Conservation (phyloP, 805 yeast species). For the Wickerhamomyces queroliae region DNA sequence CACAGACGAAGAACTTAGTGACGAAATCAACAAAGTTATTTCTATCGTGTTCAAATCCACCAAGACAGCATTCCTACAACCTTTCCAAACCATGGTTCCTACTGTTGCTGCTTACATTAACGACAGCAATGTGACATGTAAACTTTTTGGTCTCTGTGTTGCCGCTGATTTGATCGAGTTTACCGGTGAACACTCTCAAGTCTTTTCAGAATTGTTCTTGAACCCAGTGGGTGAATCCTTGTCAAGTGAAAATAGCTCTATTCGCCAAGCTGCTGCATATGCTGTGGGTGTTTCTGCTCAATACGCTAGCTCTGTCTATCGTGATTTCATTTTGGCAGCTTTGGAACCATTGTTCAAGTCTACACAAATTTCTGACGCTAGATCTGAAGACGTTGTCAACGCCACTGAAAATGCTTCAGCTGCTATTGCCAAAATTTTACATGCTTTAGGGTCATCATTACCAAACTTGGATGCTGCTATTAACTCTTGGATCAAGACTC, state of each 20-base stretch:
- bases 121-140: slow-evolving; percentile 63
- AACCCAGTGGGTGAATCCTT: slow-evolving; percentile 61
- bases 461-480: slow-evolving; percentile 60
- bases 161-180: slow-evolving; percentile 77
- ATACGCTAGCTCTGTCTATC: slow-evolving; percentile 60
- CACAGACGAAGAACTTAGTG: slow-evolving; percentile 85
- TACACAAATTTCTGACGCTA: slow-evolving; percentile 72
- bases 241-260: slow-evolving; percentile 57
- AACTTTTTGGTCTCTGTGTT: slow-evolving; percentile 73
- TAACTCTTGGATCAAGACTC: slow-evolving; percentile 70
- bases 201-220: slow-evolving; percentile 60
- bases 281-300: slow-evolving; percentile 85
- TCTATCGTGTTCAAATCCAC: slow-evolving; percentile 63
- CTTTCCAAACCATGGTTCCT: slow-evolving; percentile 61
- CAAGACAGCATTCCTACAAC: slow-evolving; percentile 51
- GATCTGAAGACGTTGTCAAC: slow-evolving; percentile 73
- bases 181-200: slow-evolving; percentile 63
- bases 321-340: slow-evolving; percentile 60
- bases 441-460: slow-evolving; percentile 49
- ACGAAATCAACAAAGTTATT: slow-evolving; percentile 76
- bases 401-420: slow-evolving; percentile 86
- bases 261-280: slow-evolving; percentile 85
- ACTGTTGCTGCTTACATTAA: slow-evolving; percentile 53
- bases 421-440: slow-evolving; percentile 80
- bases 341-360: slow-evolving; percentile 71